Evolutionary conservation across 2,329 filamentous ascomycete species (phyloP).

Genomic region (Onygenales sp.): DNA sequence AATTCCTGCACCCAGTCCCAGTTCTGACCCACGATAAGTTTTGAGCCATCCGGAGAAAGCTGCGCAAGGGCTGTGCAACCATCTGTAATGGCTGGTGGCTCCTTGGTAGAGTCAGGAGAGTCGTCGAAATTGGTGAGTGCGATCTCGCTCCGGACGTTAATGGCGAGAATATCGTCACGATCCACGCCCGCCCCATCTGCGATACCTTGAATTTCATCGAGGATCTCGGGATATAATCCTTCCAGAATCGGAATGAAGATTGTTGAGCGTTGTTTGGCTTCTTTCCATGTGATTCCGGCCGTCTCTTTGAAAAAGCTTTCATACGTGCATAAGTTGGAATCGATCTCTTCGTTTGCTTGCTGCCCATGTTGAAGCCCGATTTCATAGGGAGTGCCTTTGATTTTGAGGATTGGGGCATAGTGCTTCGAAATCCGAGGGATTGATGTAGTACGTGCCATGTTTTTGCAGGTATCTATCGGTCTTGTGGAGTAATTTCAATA

Average conservation of each 20-base stretch:
- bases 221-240: constrained; percentile 2
- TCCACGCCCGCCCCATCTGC: constrained; percentile 4
- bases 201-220: constrained; percentile 6
- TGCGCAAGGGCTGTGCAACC: constrained; percentile 5
- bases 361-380: constrained; percentile 29
- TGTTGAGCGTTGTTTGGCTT: constrained; percentile 9
- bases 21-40: constrained; percentile 17
- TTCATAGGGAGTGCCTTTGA: constrained; percentile 11
- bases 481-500: no score
- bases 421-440: neutral
- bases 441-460: no score
- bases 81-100: neutral
- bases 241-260: constrained; percentile 3
- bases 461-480: no score
- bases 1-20: constrained; percentile 20
- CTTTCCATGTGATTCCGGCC: constrained; percentile 24
- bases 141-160: constrained; percentile 7
- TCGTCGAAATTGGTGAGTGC: constrained; percentile 4
- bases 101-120: neutral
- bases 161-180: constrained; percentile 2
- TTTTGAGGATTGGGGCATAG: neutral
- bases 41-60: neutral
- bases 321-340: constrained; percentile 29
- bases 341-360: constrained; percentile 21
- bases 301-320: constrained; percentile 23